Base-by-base conservation (phyloP, 371 early-diverging fungal species). In the Mortierella sp. region DNA sequence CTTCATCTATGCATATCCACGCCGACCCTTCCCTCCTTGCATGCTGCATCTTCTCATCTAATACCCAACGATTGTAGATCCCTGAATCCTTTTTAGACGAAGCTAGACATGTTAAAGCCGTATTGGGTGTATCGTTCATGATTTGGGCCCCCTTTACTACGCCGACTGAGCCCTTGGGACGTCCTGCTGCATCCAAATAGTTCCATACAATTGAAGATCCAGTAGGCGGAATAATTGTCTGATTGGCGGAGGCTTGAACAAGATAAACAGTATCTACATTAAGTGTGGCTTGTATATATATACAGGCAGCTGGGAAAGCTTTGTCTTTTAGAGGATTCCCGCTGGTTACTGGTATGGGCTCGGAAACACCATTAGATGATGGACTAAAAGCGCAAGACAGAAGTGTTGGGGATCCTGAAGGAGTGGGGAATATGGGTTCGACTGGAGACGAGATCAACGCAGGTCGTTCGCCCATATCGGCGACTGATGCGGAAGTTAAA, bases 241-340 rank as follows among this genome's bases (percentile, higher is more conserved):
- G 68, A 34, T 61, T 70, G 17, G 69, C 22, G 1, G 76, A 63
- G 12, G 82, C 82, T 43, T 83, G 83, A 0, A 83, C 76, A 47
- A 83, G 78, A 66, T 82, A 83, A 32, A 83, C 78, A 1, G 78
- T 72, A 49, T 83, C 83, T 10, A 83, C 83, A 53, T 83, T 70
- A 9, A 83, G 62, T 3, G 83, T 82, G 3, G 82, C 83, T 22
- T 74, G 83, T 17, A 83, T 82, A 7, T 74, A 43, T 4, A 66
- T 68, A 35, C 82, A 76, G 5, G 83, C 82, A 2, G 64, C 57
- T 1, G 77, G 78, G 72, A 83, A 82, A 3, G 78, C 76, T 57
- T 64, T 66, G 23, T 83, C 78, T 49, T 76, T 63, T 15, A 83
- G 37, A n/a, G 68, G 68, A 43, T 82, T 77, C 13, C 75, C 74